Evolutionary conservation across 768 basidiomycete genomes (phyloP).

Genomic region (Pholiota molesta): DNA sequence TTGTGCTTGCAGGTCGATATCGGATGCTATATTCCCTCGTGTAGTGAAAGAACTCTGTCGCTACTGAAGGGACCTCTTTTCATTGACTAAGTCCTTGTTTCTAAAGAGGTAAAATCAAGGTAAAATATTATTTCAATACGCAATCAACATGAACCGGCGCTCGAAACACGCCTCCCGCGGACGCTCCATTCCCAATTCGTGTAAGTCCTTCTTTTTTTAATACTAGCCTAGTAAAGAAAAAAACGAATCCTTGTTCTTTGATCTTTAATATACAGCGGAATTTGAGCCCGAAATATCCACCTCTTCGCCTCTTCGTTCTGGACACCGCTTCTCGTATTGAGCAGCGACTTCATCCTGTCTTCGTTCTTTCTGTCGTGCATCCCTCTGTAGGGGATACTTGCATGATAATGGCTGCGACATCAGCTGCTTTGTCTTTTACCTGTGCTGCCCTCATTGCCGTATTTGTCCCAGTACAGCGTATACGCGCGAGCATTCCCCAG

Average conservation of each 20-base stretch:
- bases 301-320: conserved; percentile 19
- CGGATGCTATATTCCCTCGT: not conserved
- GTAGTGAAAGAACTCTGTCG: not conserved
- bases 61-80: not conserved
- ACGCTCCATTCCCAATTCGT: conserved; percentile 5
- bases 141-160: not conserved
- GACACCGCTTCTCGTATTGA: conserved; percentile 3
- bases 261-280: conserved; percentile 24
- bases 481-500: conserved; percentile 48
- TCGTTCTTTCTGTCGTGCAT: conserved; percentile 7
- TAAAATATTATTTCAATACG: not conserved
- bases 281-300: conserved; percentile 12
- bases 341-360: conserved; percentile 1
- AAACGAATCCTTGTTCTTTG: conserved; percentile 7
- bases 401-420: conserved; percentile 35
- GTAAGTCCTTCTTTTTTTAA: not conserved
- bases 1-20: not conserved
- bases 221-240: not conserved
- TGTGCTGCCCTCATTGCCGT: conserved; percentile 42
- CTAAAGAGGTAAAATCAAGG: conserved; percentile 2
- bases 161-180: not conserved
- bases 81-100: conserved; percentile 7
- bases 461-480: conserved; percentile 46
- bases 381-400: conserved; percentile 11
- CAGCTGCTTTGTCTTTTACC: conserved; percentile 47